Conservation (phyloP, 768 basidiomycete genomes). For the Pluteus cervinus region DNA sequence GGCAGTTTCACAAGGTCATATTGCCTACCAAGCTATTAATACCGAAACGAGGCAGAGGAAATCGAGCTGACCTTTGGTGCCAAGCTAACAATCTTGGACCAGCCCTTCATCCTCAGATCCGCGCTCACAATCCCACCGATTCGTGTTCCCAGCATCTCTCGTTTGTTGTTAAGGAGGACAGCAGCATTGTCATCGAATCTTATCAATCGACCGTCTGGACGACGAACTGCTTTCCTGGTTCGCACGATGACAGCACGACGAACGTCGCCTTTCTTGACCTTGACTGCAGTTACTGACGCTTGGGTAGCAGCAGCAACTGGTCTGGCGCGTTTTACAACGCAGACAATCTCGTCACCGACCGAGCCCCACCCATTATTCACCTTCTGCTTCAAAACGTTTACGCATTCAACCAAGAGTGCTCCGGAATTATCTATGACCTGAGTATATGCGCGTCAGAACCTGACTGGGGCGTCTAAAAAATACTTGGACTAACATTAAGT, state of each 20-base stretch:
- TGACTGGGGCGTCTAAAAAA: not conserved
- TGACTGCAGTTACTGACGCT: slow-evolving; percentile 72
- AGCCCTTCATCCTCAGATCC: slow-evolving; percentile 85
- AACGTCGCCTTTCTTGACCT: slow-evolving; percentile 90
- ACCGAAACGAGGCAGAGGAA: slow-evolving; percentile 1
- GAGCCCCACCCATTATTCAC: slow-evolving; percentile 92
- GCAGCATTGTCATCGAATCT: slow-evolving; percentile 97
- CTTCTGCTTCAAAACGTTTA: slow-evolving; percentile 94
- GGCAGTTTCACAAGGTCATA: slow-evolving; percentile 8
- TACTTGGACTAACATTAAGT: slow-evolving; percentile 58
- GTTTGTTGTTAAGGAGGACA: slow-evolving; percentile 91
- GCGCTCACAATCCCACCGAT: slow-evolving; percentile 92
- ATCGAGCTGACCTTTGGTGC: slow-evolving; percentile 75
- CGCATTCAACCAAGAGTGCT: slow-evolving; percentile 89
- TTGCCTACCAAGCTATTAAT: slow-evolving; percentile 8
- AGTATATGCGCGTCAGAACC: not conserved
- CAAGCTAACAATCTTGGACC: slow-evolving; percentile 90
- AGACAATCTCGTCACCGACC: slow-evolving; percentile 94
- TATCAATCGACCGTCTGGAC: slow-evolving; percentile 84
- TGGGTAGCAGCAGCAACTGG: slow-evolving; percentile 66
- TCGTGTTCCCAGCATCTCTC: slow-evolving; percentile 92
- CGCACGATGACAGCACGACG: slow-evolving; percentile 95
- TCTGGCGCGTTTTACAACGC: slow-evolving; percentile 88
- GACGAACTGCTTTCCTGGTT: slow-evolving; percentile 76
- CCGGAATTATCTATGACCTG: slow-evolving; percentile 98